Evolutionary conservation across 176 grass and related monocot genomes (phyloP), one percentile per base, ranked within the genome.

Genomic region (Lolium multiflorum): DNA sequence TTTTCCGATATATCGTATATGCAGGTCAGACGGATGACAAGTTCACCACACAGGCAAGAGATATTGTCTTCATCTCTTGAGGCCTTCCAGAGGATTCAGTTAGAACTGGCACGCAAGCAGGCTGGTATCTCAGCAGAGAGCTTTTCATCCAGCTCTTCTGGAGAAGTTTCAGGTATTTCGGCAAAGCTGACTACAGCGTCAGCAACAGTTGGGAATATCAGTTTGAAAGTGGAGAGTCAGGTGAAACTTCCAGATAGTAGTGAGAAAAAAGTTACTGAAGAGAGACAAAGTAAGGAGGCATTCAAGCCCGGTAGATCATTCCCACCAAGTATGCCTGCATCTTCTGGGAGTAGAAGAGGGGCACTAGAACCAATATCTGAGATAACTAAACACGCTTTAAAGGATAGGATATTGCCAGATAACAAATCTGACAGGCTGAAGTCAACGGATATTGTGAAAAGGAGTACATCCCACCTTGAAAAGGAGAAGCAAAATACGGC

Each of bases 61-160:
- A 99, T 99, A 91, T 83, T 99, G 41, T 99, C 97, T 90, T 99
- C 97, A 87, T 99, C 97, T 85, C 76, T 99, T 77, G 97, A 99
- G 87, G 97, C 97, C 38, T 99, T 99, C 87, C 95, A 87, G 82
- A 94, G 95, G 82, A 99, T 99, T 71, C 97, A 94, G 89, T 62
- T 96, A 37, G 90, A 96, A 86, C 84, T 95, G 79, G 92, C 90
- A 80, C 77, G 82, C 78, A 96, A 99, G 64, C 85, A 92, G 78
- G 84, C 86, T 81, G 86, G 63, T 96, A 81, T 89, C 76, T 79
- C 63, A 83, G 64, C 84, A 79, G 83, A 89, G 38, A 70, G 88
- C 55, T 86, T 92, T 80, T 47, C 67, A 88, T 81, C 80, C 17
- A 90, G 72, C 77, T 90, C 89, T 90, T 85, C 83, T 90, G 81